phyloP scores from a whole-genome alignment of 1,284 basidiomycete species.

The Cutaneotrichosporon mucoides region DNA sequence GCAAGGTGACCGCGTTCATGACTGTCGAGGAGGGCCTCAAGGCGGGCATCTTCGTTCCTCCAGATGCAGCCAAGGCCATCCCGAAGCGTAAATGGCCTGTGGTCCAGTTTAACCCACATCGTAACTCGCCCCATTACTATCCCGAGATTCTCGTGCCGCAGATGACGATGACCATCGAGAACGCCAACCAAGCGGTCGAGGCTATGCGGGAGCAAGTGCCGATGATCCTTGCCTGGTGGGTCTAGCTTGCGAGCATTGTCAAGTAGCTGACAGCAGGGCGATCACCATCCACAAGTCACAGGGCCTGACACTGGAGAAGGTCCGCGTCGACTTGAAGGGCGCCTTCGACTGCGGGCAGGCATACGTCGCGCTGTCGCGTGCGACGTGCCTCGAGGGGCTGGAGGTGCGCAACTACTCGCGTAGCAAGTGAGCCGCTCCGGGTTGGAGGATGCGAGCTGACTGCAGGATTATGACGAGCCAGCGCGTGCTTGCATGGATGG shows the following conservation, averaged over 20 bases:
- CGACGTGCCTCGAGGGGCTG: constrained; percentile 30
- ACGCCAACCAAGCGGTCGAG: constrained; percentile 1
- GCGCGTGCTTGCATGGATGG: constrained; percentile 10
- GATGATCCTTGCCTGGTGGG: constrained; percentile 15
- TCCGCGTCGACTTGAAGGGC: constrained; percentile 49
- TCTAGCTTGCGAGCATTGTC: too few relatives aligned
- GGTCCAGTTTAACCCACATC: constrained; percentile 28
- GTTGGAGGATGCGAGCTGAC: neutral
- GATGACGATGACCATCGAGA: neutral
- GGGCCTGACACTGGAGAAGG: constrained; percentile 62
- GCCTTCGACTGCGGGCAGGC: constrained; percentile 54
- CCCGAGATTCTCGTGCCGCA: neutral
- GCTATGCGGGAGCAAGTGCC: constrained; percentile 10
- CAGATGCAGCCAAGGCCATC: neutral
- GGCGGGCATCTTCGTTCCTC: neutral
- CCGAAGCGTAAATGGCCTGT: constrained; percentile 25
- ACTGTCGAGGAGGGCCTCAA: constrained; percentile 2
- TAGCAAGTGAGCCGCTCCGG: neutral
- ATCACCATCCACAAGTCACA: constrained; percentile 44
- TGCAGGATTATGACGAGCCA: constrained; percentile 7
- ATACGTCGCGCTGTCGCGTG: constrained; percentile 41
- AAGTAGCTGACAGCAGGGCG: constrained; percentile 21
- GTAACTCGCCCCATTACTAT: neutral
- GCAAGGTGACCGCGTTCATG: constrained; percentile 13
- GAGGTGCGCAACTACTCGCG: constrained; percentile 18